These are phyloP conservation scores for Pseudognaphalium luteoalbum DNA, from an alignment of 129 eudicot species.

Conservation along the genomic window DNA sequence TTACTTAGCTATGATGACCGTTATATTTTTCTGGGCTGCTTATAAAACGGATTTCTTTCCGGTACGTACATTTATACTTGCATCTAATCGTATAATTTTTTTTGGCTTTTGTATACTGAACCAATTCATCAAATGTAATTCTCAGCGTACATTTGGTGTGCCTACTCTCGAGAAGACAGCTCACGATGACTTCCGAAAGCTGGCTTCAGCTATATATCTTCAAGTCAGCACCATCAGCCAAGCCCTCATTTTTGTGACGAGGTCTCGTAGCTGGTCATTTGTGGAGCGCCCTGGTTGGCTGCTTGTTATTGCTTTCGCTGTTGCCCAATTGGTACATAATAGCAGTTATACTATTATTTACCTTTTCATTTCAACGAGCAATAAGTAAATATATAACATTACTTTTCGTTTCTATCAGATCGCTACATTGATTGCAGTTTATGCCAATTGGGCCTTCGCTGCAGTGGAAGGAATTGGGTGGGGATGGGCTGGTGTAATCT, in stretches of 20 bases:
- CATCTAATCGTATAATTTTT: neutral
- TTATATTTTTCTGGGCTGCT: conserved; percentile 97
- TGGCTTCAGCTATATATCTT: conserved; percentile 95
- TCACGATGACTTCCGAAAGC: conserved; percentile 72
- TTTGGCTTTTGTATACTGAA: neutral
- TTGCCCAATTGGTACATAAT: conserved; percentile 83
- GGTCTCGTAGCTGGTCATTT: conserved; percentile 96
- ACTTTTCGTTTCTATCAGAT: conserved; percentile 45
- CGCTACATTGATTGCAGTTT: conserved; percentile 95
- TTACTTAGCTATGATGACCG: conserved; percentile 95
- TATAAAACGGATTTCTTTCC: conserved; percentile 93
- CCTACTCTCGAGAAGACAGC: conserved; percentile 84
- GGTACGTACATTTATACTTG: conserved; percentile 36
- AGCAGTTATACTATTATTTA: neutral
- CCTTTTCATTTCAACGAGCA: neutral
- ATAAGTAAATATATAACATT: neutral
- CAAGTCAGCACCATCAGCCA: conserved; percentile 99
- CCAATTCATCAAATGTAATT: neutral
- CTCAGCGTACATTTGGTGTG: conserved; percentile 79
- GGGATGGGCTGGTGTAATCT: conserved; percentile 99
- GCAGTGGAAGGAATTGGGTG: conserved; percentile 99
- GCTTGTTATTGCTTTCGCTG: conserved; percentile 70
- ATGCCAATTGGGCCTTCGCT: conserved; percentile 96
- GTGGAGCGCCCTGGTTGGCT: conserved; percentile 93
- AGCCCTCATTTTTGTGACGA: conserved; percentile 93